phyloP scores from a whole-genome alignment of 164 flowering plant genomes.

The Nelumbo lutea region DNA sequence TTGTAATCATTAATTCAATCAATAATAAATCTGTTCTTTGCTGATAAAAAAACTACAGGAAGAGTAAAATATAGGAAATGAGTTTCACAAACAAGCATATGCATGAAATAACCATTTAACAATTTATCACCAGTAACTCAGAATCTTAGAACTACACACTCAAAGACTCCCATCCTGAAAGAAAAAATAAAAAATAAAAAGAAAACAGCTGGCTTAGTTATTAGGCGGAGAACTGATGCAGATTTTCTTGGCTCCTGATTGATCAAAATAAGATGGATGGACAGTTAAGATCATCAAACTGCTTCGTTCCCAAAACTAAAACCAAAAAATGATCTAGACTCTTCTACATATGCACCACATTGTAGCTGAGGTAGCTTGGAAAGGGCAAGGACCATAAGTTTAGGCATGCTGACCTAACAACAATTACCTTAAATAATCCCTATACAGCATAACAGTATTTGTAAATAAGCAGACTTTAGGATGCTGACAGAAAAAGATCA shows the following conservation, averaged over 20 bases:
- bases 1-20: too few relatives aligned
- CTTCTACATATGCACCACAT: conserved; percentile 1
- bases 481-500: neutral
- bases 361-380: neutral
- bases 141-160: too few relatives aligned
- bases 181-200: too few relatives aligned
- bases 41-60: too few relatives aligned
- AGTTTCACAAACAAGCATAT: too few relatives aligned
- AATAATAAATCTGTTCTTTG: too few relatives aligned
- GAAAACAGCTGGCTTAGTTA: too few relatives aligned
- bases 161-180: too few relatives aligned
- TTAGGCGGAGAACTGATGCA: too few relatives aligned
- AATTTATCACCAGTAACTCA: too few relatives aligned
- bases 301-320: neutral
- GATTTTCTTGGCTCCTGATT: neutral
- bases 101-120: too few relatives aligned
- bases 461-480: neutral
- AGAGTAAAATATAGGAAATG: too few relatives aligned
- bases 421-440: neutral
- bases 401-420: neutral
- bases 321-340: neutral
- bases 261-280: neutral
- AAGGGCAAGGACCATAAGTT: neutral
- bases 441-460: neutral
- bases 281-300: neutral